Base-by-base conservation (phyloP, 106 monocot genomes). In the Dendrobium catenatum region DNA sequence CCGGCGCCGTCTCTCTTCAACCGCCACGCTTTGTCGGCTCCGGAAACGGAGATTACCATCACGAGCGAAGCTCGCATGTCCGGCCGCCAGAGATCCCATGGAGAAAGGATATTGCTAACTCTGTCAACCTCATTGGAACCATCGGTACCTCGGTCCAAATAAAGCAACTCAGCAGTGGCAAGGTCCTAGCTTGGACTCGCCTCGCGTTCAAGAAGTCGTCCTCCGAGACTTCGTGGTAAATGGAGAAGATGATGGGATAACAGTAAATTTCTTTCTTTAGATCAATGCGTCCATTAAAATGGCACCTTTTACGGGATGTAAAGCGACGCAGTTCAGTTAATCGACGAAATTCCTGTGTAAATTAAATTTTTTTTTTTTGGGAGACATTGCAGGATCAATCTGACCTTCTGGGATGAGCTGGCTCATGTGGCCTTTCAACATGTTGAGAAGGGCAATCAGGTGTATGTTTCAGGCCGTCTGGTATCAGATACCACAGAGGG, bases 381-480 rank as follows among this genome's bases (percentile, higher is more conserved):
- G 16, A 11, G 41, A n/a, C 76, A 58, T 18, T 89, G 42, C 83
- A 97, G 97, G 97, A 89, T 97, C 77, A 94, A 83, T 85, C 72
- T 97, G 47, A 88, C 86, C 17, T 88, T 97, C 73, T 97, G 97
- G 94, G 94, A 97, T 87, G 93, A 98, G 9, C 76, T 98, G 59
- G 94, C 97, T 2, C 89, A 92, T 84, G 80, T 88, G 42, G 97
- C 94, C 24, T 92, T 82, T 66, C 90, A 94, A 77, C 92, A 97
- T 78, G 76, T 97, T 15, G 88, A 92, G 86, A 88, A 92, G 79
- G 97, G 97, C 54, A 83, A 88, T 40, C 92, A 88, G 51, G 84
- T 95, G 55, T 85, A 86, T 85, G 94, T 95, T 49, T 93, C 83
- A 22, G 98, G 95, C 0, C 87, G 94, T 16, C 86, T 98, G 67